These are phyloP conservation scores for Glycine soja DNA, from an alignment of 306 rosid species.

Conservation along the genomic window DNA sequence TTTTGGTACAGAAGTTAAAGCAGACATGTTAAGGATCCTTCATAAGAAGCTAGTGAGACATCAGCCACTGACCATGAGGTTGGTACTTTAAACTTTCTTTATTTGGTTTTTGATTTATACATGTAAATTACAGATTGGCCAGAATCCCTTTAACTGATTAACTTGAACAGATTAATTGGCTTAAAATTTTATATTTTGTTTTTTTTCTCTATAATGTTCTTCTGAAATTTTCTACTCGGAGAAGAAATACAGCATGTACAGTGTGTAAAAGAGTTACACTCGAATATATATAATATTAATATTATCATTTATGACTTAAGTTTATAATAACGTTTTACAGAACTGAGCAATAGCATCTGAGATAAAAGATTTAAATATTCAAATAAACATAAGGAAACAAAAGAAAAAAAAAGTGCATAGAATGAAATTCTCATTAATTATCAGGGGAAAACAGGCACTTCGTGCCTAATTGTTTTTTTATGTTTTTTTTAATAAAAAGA, in stretches of 20 bases:
- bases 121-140: neutral
- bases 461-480: no score
- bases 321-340: no score
- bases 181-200: neutral
- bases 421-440: neutral
- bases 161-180: conserved; percentile 1
- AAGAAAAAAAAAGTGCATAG: conserved; percentile 9
- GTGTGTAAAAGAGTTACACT: neutral
- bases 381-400: neutral
- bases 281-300: no score
- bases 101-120: neutral
- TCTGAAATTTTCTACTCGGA: neutral
- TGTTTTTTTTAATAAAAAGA: no score
- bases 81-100: conserved; percentile 34
- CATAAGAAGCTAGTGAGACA: conserved; percentile 54
- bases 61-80: conserved; percentile 60
- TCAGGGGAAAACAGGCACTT: no score
- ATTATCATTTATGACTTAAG: no score
- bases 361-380: conserved; percentile 4
- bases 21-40: conserved; percentile 47
- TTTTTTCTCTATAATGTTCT: no score
- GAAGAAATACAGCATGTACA: neutral
- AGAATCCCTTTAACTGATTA: neutral
- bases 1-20: conserved; percentile 64
- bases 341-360: neutral